A percentile compares a stretch with the other conserved stretches of the same genome.
These are phyloP conservation scores for Debaryomyces hansenii DNA, from an alignment of 805 yeast genomes.

Conservation along the genomic window DNA sequence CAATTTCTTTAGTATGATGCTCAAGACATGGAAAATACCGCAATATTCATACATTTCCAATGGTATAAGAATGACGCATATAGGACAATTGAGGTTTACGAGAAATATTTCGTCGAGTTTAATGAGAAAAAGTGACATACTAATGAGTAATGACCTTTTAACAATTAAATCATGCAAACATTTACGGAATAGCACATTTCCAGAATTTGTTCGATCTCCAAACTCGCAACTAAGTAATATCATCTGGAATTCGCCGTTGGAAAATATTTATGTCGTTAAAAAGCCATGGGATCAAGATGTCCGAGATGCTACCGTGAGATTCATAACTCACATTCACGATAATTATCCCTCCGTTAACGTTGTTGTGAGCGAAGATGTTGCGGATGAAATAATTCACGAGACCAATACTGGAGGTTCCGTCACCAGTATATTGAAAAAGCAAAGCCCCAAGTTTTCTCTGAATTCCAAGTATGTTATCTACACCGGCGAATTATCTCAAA, in stretches of 20 bases:
- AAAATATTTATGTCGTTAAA: conserved; percentile 77
- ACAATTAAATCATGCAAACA: conserved; percentile 13
- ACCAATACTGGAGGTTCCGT: conserved; percentile 13
- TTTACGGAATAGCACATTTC: conserved; percentile 25
- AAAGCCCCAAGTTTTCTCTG: conserved; percentile 19
- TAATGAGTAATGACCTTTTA: conserved; percentile 2
- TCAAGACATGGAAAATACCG: too few species aligned
- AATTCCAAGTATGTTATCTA: conserved; percentile 34
- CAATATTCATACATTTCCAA: too few species aligned
- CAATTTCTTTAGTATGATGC: too few species aligned
- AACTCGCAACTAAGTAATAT: conserved; percentile 63
- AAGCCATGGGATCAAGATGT: conserved; percentile 78
- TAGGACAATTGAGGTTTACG: not conserved
- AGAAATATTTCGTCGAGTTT: not conserved
- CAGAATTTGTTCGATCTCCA: conserved; percentile 55
- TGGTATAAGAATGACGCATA: too few species aligned
- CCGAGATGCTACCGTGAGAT: conserved; percentile 61
- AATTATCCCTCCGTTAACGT: conserved; percentile 73
- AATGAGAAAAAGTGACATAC: not conserved
- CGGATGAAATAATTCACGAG: conserved; percentile 58
- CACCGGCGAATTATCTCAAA: conserved; percentile 59
- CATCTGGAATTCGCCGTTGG: conserved; percentile 70
- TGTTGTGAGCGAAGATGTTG: conserved; percentile 72
- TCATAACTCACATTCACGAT: conserved; percentile 59
- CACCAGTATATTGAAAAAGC: conserved; percentile 6